Evolutionary conservation across 345 rosid genomes (phyloP).

Genomic region (Lagerstroemia speciosa): DNA sequence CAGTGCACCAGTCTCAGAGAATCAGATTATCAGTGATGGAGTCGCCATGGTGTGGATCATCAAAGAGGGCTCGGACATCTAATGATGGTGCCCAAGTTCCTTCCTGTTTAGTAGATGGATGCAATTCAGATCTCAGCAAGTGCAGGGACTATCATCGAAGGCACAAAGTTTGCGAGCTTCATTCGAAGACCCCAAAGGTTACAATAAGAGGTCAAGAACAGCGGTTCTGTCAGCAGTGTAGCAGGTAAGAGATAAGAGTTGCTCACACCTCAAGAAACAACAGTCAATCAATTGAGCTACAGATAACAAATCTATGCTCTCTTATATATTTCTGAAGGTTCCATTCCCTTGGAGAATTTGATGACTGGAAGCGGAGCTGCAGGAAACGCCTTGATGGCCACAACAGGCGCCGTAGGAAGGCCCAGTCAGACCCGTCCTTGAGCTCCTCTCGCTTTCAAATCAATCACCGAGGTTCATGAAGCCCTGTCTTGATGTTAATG

Average conservation of each 20-base stretch:
- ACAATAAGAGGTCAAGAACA: slow-evolving; percentile 52
- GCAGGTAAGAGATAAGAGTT: slow-evolving; percentile 61
- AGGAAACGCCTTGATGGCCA: slow-evolving; percentile 80
- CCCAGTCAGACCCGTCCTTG: slow-evolving; percentile 48
- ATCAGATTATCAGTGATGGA: slow-evolving; percentile 33
- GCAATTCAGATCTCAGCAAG: too few relatives aligned
- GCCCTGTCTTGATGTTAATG: not conserved
- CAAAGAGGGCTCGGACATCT: slow-evolving; percentile 39
- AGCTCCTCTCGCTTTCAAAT: too few relatives aligned
- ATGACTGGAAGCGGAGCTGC: slow-evolving; percentile 73
- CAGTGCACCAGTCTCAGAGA: slow-evolving; percentile 6
- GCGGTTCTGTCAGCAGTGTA: too few relatives aligned
- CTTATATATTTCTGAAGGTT: slow-evolving; percentile 28
- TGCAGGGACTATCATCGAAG: slow-evolving; percentile 71
- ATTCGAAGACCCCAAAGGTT: slow-evolving; percentile 59
- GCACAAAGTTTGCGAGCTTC: slow-evolving; percentile 68
- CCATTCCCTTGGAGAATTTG: slow-evolving; percentile 63
- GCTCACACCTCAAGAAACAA: not conserved
- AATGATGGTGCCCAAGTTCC: slow-evolving; percentile 30
- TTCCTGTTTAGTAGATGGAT: too few relatives aligned
- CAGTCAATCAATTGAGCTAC: not conserved
- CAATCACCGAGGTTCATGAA: slow-evolving; percentile 35
- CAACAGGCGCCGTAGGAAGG: slow-evolving; percentile 61
- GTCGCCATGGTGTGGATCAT: slow-evolving; percentile 35
- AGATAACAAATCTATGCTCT: not conserved